Evolutionary conservation across 228 moss, liverwort and hornwort species (phyloP), one percentile per base, ranked within the genome.

Genomic region (Sphagnum fallax): DNA sequence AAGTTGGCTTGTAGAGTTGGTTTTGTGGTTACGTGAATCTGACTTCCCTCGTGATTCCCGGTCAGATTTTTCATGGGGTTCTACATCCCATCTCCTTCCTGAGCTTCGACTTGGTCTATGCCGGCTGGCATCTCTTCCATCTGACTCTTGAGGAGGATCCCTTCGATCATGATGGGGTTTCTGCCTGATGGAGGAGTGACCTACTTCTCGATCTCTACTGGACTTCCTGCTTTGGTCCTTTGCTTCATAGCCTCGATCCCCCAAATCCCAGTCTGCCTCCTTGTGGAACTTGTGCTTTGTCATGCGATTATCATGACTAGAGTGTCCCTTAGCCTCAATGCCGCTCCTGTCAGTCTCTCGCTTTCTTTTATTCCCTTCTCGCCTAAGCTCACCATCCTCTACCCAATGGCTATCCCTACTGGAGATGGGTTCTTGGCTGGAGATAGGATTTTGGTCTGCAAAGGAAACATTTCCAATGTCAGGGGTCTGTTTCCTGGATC

Each of bases 1-100:
- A 4, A 50, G 5, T 50, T 64, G 9, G 10, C 47, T 65, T 65
- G 9, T 5, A 10, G 65, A 48, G 62, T 16, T 47, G 47, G 62
- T 14, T 32, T 9, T 13, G 7, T 16, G 62, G 8, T 16, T 16
- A 48, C 12, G 10, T 3, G 4, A 9, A 48, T 65, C 48, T 50
- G 14, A 48, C 13, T 48, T 65, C 13, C n/a, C 13, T 13, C 6
- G 32, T 13, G 32, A 65, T 13, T 5, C 6, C 47, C 65, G 8
- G 65, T 10, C 50, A 48, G 50, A 32, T 48, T 50, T 65, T 65
- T 48, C 65, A 65, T 65, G 65, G 65, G 65, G 48, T 50, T 65
- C 65, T 48, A 48, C 50, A 65, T 65, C 64, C 64, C 64, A 65
- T 65, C 49, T 49, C 12, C 64, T 14, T 65, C 50, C 13, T 50